phyloP scores from a whole-genome alignment of 306 rosid species.

The Casuarina glauca region DNA sequence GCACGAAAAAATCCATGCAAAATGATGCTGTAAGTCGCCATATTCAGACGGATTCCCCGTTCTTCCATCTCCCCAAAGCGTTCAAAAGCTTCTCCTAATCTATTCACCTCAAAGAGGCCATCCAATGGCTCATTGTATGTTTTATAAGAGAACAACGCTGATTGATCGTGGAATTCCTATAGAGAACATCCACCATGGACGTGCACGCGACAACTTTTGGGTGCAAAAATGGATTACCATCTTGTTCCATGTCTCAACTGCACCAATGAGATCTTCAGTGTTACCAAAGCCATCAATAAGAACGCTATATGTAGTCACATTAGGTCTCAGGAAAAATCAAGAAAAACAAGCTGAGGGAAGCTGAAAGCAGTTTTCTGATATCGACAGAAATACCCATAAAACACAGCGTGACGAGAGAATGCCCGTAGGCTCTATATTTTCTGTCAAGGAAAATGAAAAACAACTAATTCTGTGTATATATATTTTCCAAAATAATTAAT shows the following conservation, averaged over 20 bases:
- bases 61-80: constrained; percentile 62
- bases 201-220: constrained; percentile 82
- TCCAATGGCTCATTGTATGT: constrained; percentile 77
- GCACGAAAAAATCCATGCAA: constrained; percentile 63
- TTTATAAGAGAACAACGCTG: constrained; percentile 58
- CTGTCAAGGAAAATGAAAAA: too few relatives aligned
- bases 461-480: too few relatives aligned
- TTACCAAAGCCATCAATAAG: constrained; percentile 72
- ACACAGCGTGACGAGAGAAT: too few relatives aligned
- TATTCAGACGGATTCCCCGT: constrained; percentile 42
- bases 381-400: too few relatives aligned
- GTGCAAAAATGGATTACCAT: constrained; percentile 67
- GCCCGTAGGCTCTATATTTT: too few relatives aligned
- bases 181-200: constrained; percentile 80
- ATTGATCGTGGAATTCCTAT: constrained; percentile 59
- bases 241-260: constrained; percentile 72
- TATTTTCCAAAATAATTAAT: too few relatives aligned
- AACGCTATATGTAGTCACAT: constrained; percentile 63
- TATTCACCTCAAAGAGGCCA: constrained; percentile 58
- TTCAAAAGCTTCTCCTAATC: constrained; percentile 57
- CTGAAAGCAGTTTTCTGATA: too few relatives aligned
- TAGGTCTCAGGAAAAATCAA: too few relatives aligned
- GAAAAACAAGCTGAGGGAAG: too few relatives aligned
- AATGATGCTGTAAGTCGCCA: constrained; percentile 69
- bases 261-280: constrained; percentile 58